phyloP scores from a whole-genome alignment of 2,329 filamentous ascomycete genomes.

The Pestalotiopsis sp. region DNA sequence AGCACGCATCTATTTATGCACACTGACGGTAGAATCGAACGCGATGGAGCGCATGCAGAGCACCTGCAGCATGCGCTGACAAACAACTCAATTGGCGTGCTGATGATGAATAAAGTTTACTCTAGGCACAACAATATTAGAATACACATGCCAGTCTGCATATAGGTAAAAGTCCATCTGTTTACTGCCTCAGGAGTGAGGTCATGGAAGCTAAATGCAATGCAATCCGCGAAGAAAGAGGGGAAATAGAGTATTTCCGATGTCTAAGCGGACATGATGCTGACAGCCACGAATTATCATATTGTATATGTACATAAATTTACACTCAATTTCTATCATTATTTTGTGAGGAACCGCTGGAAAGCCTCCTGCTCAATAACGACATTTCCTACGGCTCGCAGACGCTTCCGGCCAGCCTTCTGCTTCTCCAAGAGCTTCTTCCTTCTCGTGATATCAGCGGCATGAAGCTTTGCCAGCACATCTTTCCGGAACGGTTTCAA shows the following conservation, averaged over 20 bases:
- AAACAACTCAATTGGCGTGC: no score
- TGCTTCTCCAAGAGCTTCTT: conserved; percentile 93
- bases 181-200: no score
- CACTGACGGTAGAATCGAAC: no score
- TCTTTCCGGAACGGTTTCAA: conserved; percentile 98
- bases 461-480: conserved; percentile 89
- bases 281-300: neutral
- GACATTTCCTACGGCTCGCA: conserved; percentile 85
- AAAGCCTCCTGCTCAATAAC: conserved; percentile 96
- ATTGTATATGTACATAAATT: neutral
- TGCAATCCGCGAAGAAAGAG: no score
- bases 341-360: conserved; percentile 89
- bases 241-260: neutral
- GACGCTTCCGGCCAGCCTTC: conserved; percentile 89
- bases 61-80: no score
- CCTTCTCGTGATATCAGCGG: conserved; percentile 80
- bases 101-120: no score
- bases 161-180: no score
- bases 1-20: neutral
- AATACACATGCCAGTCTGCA: no score
- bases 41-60: no score
- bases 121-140: no score
- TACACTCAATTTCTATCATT: conserved; percentile 1
- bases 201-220: no score
- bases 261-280: neutral